Conservation (phyloP, 2,329 filamentous ascomycete species). For the Venturia effusa region DNA sequence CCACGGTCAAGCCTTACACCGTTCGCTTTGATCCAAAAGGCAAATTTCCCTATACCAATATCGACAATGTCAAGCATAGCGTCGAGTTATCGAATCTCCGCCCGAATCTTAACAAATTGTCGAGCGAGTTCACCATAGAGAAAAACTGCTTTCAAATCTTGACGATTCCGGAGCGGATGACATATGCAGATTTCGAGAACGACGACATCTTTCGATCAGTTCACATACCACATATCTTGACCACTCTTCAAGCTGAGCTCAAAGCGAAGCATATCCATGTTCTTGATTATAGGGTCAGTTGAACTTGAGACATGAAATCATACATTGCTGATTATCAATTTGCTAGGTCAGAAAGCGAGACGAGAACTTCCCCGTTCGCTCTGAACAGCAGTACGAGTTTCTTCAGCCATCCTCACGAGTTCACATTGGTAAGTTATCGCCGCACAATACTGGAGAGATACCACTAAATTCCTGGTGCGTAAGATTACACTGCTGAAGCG, state of each 20-base stretch:
- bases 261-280: constrained; percentile 7
- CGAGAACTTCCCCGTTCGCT: neutral
- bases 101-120: neutral
- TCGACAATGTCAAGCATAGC: neutral
- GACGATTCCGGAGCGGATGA: neutral
- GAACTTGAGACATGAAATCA: neutral
- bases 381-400: constrained; percentile 5
- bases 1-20: constrained; percentile 11
- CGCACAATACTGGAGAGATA: neutral
- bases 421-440: constrained; percentile 1
- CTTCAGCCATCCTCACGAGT: constrained; percentile 10
- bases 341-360: neutral
- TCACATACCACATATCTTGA: constrained; percentile 4
- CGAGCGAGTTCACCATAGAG: neutral
- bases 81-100: neutral
- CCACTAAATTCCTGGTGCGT: neutral
- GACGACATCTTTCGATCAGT: constrained; percentile 3
- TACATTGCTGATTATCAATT: neutral
- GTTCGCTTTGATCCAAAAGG: constrained; percentile 10
- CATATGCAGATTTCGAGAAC: constrained; percentile 6
- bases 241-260: neutral
- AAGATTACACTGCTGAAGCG: constrained; percentile 10
- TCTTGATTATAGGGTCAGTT: constrained; percentile 9
- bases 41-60: neutral
- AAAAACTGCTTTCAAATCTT: constrained; percentile 3